Evolutionary conservation across 139 green algal species (phyloP).

Genomic region (Edaphochlamys debaryana): DNA sequence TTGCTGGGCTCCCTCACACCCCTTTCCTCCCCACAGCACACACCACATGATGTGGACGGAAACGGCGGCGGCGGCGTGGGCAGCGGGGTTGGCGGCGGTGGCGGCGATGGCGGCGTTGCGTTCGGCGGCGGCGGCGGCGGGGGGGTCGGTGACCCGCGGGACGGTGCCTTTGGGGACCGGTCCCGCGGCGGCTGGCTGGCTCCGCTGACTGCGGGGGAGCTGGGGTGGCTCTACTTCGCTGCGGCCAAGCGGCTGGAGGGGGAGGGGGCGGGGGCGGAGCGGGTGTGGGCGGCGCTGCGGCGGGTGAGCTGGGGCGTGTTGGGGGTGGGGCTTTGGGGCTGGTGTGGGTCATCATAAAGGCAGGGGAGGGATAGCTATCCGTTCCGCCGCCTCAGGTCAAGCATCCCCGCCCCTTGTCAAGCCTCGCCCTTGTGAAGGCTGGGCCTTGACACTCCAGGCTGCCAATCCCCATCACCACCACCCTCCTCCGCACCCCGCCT

Average conservation of each 20-base stretch:
- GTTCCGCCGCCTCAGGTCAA: too few relatives aligned
- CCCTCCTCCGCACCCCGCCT: too few relatives aligned
- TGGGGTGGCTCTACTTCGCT: slow-evolving; percentile 70
- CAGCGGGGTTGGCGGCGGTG: background rate
- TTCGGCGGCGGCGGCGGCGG: too few relatives aligned
- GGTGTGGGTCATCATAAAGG: background rate
- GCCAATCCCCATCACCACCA: background rate
- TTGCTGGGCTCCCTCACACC: too few relatives aligned
- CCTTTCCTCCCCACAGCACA: too few relatives aligned
- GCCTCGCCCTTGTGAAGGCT: too few relatives aligned
- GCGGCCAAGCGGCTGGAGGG: slow-evolving; percentile 49
- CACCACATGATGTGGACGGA: too few relatives aligned
- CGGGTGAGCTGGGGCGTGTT: background rate
- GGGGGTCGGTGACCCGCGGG: background rate
- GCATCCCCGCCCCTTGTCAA: too few relatives aligned
- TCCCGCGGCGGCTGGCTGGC: slow-evolving; percentile 47
- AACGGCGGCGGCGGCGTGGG: background rate
- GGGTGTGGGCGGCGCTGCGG: slow-evolving; percentile 21
- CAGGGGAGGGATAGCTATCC: background rate
- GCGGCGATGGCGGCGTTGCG: too few relatives aligned
- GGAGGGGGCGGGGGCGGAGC: slow-evolving; percentile 18
- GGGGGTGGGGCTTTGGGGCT: background rate
- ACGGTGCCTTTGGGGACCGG: background rate
- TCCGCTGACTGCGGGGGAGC: slow-evolving; percentile 36
- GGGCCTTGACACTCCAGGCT: too few relatives aligned